These are phyloP conservation scores for Ceratobasidium sp. DNA, from an alignment of 1,284 basidiomycete species.

Conservation along the genomic window DNA sequence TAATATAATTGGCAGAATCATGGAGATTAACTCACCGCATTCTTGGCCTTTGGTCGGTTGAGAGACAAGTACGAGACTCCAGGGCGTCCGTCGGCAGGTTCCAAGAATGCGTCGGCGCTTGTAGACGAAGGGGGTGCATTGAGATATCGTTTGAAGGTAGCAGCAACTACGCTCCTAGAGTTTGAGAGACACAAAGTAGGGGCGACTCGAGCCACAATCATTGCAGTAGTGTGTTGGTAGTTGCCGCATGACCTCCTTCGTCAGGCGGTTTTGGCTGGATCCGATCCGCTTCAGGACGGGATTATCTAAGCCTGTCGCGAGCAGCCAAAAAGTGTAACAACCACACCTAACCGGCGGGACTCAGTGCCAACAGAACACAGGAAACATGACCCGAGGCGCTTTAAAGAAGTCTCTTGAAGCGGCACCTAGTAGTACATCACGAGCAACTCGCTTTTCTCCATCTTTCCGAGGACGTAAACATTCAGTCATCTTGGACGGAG, in stretches of 20 bases:
- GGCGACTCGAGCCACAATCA: constrained; percentile 20
- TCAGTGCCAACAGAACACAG: too few relatives aligned
- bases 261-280: constrained; percentile 3
- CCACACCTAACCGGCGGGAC: too few relatives aligned
- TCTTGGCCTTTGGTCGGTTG: constrained; percentile 84
- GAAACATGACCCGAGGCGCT: not conserved
- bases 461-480: constrained; percentile 6
- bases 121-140: constrained; percentile 17
- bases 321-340: too few relatives aligned
- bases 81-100: constrained; percentile 38
- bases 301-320: not conserved
- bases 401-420: not conserved
- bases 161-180: not conserved
- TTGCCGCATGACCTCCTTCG: not conserved
- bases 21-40: constrained; percentile 84
- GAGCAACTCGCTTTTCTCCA: constrained; percentile 4
- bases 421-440: constrained; percentile 1
- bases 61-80: constrained; percentile 57
- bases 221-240: constrained; percentile 8
- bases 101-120: constrained; percentile 40
- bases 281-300: constrained; percentile 26
- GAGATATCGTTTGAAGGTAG: constrained; percentile 13
- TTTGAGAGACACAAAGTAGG: not conserved
- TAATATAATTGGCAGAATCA: constrained; percentile 63
- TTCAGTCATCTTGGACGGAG: constrained; percentile 23